phyloP scores from a whole-genome alignment of 2,329 filamentous ascomycete genomes.

The Diaporthe sp. region DNA sequence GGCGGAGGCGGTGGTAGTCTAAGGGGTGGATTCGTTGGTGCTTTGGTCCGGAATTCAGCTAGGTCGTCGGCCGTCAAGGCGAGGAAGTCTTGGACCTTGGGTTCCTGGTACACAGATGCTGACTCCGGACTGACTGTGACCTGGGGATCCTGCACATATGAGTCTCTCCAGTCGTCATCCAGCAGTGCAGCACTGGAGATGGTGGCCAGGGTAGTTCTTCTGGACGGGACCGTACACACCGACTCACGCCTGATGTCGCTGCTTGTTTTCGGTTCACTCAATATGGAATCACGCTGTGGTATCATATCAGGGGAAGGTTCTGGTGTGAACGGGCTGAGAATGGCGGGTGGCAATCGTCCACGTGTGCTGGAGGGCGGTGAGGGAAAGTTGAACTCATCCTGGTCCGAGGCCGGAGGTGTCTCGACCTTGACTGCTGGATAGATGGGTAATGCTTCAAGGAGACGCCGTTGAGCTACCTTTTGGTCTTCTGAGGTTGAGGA shows the following conservation, averaged over 20 bases:
- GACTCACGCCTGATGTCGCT: slow-evolving; percentile 28
- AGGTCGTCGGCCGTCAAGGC: slow-evolving; percentile 70
- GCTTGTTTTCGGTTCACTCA: slow-evolving; percentile 36
- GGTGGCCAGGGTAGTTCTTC: slow-evolving; percentile 30
- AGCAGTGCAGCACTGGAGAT: slow-evolving; percentile 30
- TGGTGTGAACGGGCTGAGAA: slow-evolving; percentile 33
- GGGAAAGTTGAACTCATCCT: slow-evolving; percentile 39
- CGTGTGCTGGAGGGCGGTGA: slow-evolving; percentile 33
- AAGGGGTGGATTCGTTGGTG: slow-evolving; percentile 38
- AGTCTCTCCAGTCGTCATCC: slow-evolving; percentile 38
- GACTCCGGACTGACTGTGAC: slow-evolving; percentile 45
- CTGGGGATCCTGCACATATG: slow-evolving; percentile 38
- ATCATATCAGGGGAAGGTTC: slow-evolving; percentile 39
- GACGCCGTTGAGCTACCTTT: slow-evolving; percentile 29
- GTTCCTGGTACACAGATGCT: slow-evolving; percentile 60
- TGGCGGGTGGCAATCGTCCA: slow-evolving; percentile 28
- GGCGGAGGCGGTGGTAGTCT: slow-evolving; percentile 34
- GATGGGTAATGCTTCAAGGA: slow-evolving; percentile 40
- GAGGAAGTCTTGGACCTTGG: slow-evolving; percentile 66
- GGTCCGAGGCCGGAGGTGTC: slow-evolving; percentile 40
- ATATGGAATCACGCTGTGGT: slow-evolving; percentile 34
- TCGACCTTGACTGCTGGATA: slow-evolving; percentile 37
- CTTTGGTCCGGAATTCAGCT: slow-evolving; percentile 55
- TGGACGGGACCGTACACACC: slow-evolving; percentile 13
- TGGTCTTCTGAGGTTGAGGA: slow-evolving; percentile 17